Evolutionary conservation across 139 green algal genomes (phyloP), one percentile per base, ranked within the genome.

Genomic region (Chlamydomonas urium): DNA sequence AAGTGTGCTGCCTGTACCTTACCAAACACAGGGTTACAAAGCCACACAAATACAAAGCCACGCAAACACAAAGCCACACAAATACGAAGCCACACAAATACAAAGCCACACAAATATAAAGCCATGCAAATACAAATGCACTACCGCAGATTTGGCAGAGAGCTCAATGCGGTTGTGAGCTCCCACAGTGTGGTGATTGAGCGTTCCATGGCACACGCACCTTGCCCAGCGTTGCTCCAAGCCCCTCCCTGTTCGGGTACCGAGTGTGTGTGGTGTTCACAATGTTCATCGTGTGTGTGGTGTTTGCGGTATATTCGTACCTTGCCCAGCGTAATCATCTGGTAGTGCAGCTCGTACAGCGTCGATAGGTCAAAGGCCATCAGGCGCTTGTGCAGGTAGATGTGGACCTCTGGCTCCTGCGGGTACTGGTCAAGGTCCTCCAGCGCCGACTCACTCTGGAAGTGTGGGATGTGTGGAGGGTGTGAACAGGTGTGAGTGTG

Each of bases 291-390:
- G 10, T 29, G 53, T 63, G 35, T 69, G 62, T 32, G 6, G 5
- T 24, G 66, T 42, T 47, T 24, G 8, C 4, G 31, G 6, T 61
- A 63, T 31, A 38, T 21, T 2, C 81, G 56, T 56, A 92, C 87
- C 84, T 95, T 96, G 28, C 90, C 90, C 38, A 97, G 86, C 0
- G 92, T 96, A 71, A 97, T 97, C 83, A 94, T 91, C 34, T 89
- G 85, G 81, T 97, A 96, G 83, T 97, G 92, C 58, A 97, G 85
- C 87, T 97, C 92, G 74, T 96, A 96, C n/a, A 97, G 80, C 2
- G 78, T 85, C 36, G 76, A 68, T 31, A 82, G 57, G 35, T 88
- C 79, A 69, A 90, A 89, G 2, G 77, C 63, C 61, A 85, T 83
- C 48, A 91, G 69, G 35, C 86, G 74, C 21, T 29, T 36, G 28